Evolutionary conservation across 2,329 filamentous ascomycete genomes (phyloP).

Genomic region (Exophiala sideris): DNA sequence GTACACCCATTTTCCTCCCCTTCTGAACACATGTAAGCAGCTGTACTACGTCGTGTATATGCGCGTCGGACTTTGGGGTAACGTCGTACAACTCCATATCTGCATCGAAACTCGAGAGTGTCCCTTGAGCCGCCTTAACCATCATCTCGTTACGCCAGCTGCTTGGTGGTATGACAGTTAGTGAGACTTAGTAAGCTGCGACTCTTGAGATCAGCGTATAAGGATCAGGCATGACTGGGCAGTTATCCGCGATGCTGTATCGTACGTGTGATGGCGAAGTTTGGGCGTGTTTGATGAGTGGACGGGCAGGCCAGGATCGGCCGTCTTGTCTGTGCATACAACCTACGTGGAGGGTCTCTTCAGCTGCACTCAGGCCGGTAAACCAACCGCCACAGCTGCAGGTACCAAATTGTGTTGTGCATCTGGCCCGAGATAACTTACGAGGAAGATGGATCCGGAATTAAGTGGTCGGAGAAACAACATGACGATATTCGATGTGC

Average conservation of each 20-base stretch:
- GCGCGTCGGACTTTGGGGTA: no score
- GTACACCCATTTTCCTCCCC: conserved; percentile 7
- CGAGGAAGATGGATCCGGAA: background rate
- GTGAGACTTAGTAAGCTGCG: background rate
- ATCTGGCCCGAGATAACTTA: background rate
- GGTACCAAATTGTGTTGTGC: conserved; percentile 26
- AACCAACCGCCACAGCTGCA: conserved; percentile 22
- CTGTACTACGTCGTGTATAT: background rate
- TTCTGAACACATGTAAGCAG: conserved; percentile 4
- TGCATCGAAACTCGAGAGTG: no score
- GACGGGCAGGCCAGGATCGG: background rate
- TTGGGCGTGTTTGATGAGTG: conserved; percentile 9
- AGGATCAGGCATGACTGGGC: conserved; percentile 12
- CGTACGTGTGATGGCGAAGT: conserved; percentile 10
- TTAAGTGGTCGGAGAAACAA: background rate
- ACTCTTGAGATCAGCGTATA: conserved; percentile 13
- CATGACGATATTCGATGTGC: no score
- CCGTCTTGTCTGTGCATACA: background rate
- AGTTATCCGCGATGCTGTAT: conserved; percentile 1
- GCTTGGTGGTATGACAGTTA: background rate
- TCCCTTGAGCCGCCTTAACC: no score
- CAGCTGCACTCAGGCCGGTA: conserved; percentile 15
- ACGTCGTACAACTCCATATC: no score
- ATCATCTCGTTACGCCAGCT: no score
- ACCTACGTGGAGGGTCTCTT: conserved; percentile 2